phyloP scores from a whole-genome alignment of 2,329 filamentous ascomycete species.

The Colletotrichum eremochloae region DNA sequence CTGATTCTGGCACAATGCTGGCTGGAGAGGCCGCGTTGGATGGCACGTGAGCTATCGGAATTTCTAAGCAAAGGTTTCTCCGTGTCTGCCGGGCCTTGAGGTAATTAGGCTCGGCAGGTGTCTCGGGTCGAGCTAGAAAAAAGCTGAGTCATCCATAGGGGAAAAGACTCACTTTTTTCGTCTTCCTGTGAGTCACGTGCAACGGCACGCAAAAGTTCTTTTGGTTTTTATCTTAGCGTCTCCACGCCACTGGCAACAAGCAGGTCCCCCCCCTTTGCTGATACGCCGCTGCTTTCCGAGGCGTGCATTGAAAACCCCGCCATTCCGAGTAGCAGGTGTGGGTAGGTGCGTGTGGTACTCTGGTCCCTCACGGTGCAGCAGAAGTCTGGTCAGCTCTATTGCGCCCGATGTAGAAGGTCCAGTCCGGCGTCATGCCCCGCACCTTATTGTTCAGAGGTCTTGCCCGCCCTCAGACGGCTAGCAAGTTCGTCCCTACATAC shows the following conservation, averaged over 20 bases:
- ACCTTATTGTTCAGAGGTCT: slow-evolving; percentile 51
- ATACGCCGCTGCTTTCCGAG: slow-evolving; percentile 41
- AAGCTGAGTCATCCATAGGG: slow-evolving; percentile 18
- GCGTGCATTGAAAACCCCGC: slow-evolving; percentile 39
- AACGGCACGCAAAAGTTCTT: slow-evolving; percentile 31
- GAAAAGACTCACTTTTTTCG: too few species aligned
- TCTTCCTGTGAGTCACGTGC: slow-evolving; percentile 7
- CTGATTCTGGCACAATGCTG: slow-evolving; percentile 36
- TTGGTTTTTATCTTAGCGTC: slow-evolving; percentile 28
- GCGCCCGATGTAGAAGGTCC: slow-evolving; percentile 42
- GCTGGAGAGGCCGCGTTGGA: background rate
- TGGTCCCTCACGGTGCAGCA: slow-evolving; percentile 25
- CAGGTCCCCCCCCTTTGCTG: slow-evolving; percentile 23
- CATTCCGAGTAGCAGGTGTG: slow-evolving; percentile 34
- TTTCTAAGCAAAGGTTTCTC: slow-evolving; percentile 12
- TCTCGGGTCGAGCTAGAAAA: too few species aligned
- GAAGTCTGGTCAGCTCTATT: slow-evolving; percentile 41
- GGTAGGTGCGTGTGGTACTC: slow-evolving; percentile 36
- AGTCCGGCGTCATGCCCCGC: slow-evolving; percentile 60
- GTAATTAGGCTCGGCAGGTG: too few species aligned
- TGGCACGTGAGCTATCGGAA: slow-evolving; percentile 23
- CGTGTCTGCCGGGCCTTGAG: background rate
- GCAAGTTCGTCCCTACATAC: slow-evolving; percentile 38
- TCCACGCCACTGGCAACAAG: slow-evolving; percentile 28
- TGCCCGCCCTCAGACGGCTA: slow-evolving; percentile 35